Evolutionary conservation across 192 early-diverging fungal species (phyloP), one percentile per base, ranked within the genome.

Genomic region (Funneliformis mosseae): DNA sequence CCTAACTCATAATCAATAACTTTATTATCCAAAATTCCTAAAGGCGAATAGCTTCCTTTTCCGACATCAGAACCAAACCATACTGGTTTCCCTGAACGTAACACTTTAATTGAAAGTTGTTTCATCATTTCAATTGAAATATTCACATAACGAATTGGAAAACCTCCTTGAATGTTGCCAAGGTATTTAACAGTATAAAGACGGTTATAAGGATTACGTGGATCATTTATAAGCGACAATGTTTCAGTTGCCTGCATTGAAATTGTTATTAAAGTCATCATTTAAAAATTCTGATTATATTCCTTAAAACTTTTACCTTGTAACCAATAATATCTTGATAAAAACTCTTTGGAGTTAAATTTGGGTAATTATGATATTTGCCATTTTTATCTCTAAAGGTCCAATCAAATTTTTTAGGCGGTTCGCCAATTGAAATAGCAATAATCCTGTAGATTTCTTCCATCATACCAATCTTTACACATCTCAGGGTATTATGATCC

Each of bases 1-100:
- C 87, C 92, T 0, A 91, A 69, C 67, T 90, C 85, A 77, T 92
- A 94, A 78, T 94, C 91, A 76, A 88, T 88, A 8, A 91, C 76
- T 45, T 90, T 83, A 23, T 86, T 81, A 79, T 94, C 94, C 84
- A 94, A 82, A 66, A 90, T 84, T 50, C 89, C 94, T 63, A 87
- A 85, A 55, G 81, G 79, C 27, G 85, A 81, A 21, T 90, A 83
- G 38, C 83, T 78, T 79, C 88, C 91, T 83, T 95, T 88, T 72
- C 92, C 92, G 39, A 94, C 92, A 83, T 95, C 93, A 39, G 91
- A 91, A 5, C 93, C 92, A 74, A 95, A 94, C 93, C 93, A 95
- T 28, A 94, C 93, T 1, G 93, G 93, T 0, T 88, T 85, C 7
- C 90, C 90, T 5, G 86, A 83, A 74, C 88, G 88, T 70, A 95